phyloP scores from a whole-genome alignment of 768 basidiomycete species.

The Mycena amicta region DNA sequence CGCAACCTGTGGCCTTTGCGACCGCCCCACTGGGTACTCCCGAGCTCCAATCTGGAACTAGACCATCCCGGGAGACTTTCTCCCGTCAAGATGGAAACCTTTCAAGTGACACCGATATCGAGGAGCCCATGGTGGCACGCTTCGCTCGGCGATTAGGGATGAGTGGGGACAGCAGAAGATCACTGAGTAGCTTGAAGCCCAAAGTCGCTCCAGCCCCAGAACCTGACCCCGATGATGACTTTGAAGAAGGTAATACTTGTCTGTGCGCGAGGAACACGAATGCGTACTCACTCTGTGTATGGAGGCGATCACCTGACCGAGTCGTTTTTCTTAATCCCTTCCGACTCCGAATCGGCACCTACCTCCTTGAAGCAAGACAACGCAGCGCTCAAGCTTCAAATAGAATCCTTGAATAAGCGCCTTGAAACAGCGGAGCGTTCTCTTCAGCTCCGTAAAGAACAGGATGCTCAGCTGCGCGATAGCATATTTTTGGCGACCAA shows the following conservation, averaged over 20 bases:
- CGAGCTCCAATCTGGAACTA: slow-evolving; percentile 33
- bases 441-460: slow-evolving; percentile 72
- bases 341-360: slow-evolving; percentile 50
- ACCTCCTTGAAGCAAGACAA: slow-evolving; percentile 69
- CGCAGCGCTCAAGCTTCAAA: slow-evolving; percentile 57
- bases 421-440: slow-evolving; percentile 63
- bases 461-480: slow-evolving; percentile 77
- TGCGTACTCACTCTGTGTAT: not conserved
- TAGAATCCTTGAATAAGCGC: slow-evolving; percentile 57
- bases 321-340: slow-evolving; percentile 77
- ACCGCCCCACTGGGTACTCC: slow-evolving; percentile 69
- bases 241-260: slow-evolving; percentile 65
- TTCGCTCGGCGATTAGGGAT: slow-evolving; percentile 56
- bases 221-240: slow-evolving; percentile 62
- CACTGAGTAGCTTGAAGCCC: slow-evolving; percentile 17
- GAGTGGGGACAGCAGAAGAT: slow-evolving; percentile 32
- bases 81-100: slow-evolving; percentile 51
- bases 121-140: slow-evolving; percentile 62
- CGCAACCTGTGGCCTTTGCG: slow-evolving; percentile 82
- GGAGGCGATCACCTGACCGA: slow-evolving; percentile 73
- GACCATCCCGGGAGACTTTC: slow-evolving; percentile 27
- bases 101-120: slow-evolving; percentile 69
- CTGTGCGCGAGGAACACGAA: not conserved
- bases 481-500: slow-evolving; percentile 73
- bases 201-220: slow-evolving; percentile 37